These are phyloP conservation scores for Pichia cabralensis DNA, from an alignment of 805 yeast genomes.

Conservation along the genomic window DNA sequence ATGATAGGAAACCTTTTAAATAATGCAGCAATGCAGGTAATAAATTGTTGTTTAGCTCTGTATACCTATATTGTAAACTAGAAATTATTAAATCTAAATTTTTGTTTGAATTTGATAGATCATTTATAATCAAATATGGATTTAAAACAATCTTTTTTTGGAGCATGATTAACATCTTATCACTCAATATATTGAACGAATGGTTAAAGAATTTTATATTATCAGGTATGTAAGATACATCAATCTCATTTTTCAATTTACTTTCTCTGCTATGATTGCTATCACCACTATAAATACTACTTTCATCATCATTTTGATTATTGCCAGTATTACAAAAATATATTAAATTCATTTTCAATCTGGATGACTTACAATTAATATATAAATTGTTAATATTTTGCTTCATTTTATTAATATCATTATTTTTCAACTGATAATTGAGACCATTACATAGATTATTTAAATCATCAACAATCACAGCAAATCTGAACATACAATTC, in stretches of 20 bases:
- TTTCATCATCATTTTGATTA: neutral
- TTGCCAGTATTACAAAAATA: constrained; percentile 3
- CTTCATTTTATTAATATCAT: constrained; percentile 36
- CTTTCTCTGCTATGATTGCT: no score
- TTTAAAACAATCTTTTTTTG: constrained; percentile 28
- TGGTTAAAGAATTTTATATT: constrained; percentile 4
- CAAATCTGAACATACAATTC: constrained; percentile 23
- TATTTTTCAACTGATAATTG: constrained; percentile 29
- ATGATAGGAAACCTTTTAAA: constrained; percentile 42
- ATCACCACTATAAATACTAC: neutral
- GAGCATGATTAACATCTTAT: constrained; percentile 37
- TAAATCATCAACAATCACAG: constrained; percentile 42
- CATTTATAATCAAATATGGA: constrained; percentile 11
- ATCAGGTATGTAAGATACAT: no score
- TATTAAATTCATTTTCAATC: constrained; percentile 28
- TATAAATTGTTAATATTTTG: constrained; percentile 40
- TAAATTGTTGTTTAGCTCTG: constrained; percentile 41
- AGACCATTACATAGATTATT: constrained; percentile 42
- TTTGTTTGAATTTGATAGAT: constrained; percentile 4
- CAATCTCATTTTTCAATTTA: no score
- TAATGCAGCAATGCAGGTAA: constrained; percentile 50
- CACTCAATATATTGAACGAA: constrained; percentile 39
- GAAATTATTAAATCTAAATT: constrained; percentile 13
- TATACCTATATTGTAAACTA: constrained; percentile 32
- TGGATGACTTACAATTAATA: constrained; percentile 39